These are phyloP conservation scores for Rhodamnia argentea DNA, from an alignment of 345 rosid genomes.

Conservation along the genomic window DNA sequence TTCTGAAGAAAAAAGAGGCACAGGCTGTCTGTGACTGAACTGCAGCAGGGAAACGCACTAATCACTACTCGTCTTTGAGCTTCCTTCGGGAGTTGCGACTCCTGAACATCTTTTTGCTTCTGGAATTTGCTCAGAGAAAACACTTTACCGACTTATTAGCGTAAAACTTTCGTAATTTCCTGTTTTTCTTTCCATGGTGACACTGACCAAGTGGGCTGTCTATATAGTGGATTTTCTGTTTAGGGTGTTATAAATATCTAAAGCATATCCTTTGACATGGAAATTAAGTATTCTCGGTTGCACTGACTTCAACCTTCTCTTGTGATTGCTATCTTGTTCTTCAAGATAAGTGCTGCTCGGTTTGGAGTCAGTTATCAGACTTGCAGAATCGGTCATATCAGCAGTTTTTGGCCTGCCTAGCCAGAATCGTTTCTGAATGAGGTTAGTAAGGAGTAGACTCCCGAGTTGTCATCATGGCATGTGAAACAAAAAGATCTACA, in stretches of 20 bases:
- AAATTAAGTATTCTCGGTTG: not conserved
- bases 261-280: not conserved
- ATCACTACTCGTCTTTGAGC: not conserved
- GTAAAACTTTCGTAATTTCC: not conserved
- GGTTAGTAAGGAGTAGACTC: not conserved
- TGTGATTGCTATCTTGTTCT: not conserved
- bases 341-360: not conserved
- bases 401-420: not conserved
- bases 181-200: not conserved
- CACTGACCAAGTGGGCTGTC: not conserved
- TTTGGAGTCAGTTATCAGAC: not conserved
- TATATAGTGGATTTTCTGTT: not conserved
- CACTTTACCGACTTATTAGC: not conserved
- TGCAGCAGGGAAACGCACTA: not conserved
- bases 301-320: not conserved
- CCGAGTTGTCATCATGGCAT: conserved; percentile 10
- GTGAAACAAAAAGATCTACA: not conserved
- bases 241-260: not conserved
- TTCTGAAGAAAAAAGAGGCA: not conserved
- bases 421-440: not conserved
- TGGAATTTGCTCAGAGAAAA: not conserved
- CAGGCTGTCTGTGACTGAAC: not conserved
- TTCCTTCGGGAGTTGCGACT: not conserved
- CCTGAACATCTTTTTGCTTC: not conserved
- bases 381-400: not conserved